A percentile compares a stretch with the other conserved stretches of the same genome.
Conservation (phyloP, 768 basidiomycete genomes). For the Mycena pura region DNA sequence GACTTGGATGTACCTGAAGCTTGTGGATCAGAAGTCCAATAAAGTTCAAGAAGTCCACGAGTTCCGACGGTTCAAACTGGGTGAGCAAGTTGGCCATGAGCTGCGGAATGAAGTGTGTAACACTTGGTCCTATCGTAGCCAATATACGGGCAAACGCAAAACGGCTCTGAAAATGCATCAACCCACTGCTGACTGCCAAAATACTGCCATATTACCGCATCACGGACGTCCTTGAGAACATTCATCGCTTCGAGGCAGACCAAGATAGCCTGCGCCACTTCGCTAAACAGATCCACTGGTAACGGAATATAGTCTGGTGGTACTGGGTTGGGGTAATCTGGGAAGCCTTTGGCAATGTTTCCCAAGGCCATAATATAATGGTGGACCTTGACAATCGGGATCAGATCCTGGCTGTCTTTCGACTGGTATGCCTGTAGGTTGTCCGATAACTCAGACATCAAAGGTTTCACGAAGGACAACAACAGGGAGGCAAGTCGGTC, state of each 20-base stretch:
- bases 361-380: slow-evolving; percentile 95
- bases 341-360: slow-evolving; percentile 95
- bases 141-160: slow-evolving; percentile 94
- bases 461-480: slow-evolving; percentile 80
- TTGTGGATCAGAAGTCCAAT: slow-evolving; percentile 90
- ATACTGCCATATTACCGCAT: slow-evolving; percentile 70
- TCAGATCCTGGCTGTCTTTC: slow-evolving; percentile 67
- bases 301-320: slow-evolving; percentile 74
- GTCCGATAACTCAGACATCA: slow-evolving; percentile 73
- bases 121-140: slow-evolving; percentile 84
- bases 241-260: slow-evolving; percentile 91
- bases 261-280: slow-evolving; percentile 86
- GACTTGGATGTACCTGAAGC: slow-evolving; percentile 68
- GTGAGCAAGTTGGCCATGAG: slow-evolving; percentile 91
- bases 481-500: slow-evolving; percentile 73
- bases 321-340: slow-evolving; percentile 79
- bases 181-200: neutral
- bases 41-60: slow-evolving; percentile 96
- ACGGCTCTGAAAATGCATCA: slow-evolving; percentile 65
- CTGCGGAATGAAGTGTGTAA: slow-evolving; percentile 86
- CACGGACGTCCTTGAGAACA: slow-evolving; percentile 82
- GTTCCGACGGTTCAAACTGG: slow-evolving; percentile 90
- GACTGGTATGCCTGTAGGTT: slow-evolving; percentile 60
- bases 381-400: slow-evolving; percentile 87
- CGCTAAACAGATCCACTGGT: slow-evolving; percentile 78